phyloP scores from a whole-genome alignment of 148 eudicot species.

The Cornus florida region DNA sequence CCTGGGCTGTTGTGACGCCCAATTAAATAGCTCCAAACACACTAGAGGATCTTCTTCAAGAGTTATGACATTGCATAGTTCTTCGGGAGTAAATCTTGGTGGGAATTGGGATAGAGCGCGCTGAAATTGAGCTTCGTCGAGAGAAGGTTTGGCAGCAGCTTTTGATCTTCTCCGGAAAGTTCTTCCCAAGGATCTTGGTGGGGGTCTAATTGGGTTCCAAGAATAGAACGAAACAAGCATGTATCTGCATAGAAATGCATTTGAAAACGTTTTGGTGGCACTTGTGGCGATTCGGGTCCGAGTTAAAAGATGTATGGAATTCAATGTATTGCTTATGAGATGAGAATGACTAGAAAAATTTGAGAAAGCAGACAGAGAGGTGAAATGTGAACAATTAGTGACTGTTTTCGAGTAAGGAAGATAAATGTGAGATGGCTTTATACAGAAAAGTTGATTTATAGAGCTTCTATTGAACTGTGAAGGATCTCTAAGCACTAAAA shows the following conservation, averaged over 20 bases:
- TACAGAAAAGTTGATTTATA: background rate
- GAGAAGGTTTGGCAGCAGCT: conserved; percentile 50
- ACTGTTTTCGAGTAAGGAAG: background rate
- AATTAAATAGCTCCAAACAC: conserved; percentile 69
- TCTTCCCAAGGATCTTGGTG: conserved; percentile 42
- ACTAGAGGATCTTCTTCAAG: conserved; percentile 62
- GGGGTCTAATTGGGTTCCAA: conserved; percentile 26
- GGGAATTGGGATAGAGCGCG: conserved; percentile 54
- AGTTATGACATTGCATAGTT: conserved; percentile 49
- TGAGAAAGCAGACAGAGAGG: background rate
- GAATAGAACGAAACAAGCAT: conserved; percentile 20
- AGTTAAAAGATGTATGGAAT: background rate
- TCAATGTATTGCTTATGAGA: conserved; percentile 1
- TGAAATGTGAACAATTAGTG: background rate
- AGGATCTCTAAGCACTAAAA: background rate
- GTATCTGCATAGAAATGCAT: background rate
- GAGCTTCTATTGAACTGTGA: conserved; percentile 2
- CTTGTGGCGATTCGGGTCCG: background rate
- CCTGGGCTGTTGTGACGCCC: conserved; percentile 70
- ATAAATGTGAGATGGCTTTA: background rate
- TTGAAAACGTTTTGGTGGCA: conserved; percentile 1
- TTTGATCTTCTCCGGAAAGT: conserved; percentile 49
- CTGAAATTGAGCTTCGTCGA: conserved; percentile 54
- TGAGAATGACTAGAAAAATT: background rate
- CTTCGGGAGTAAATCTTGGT: conserved; percentile 72